A percentile compares a stretch with the other conserved stretches of the same genome.
Conservation (phyloP, 805 yeast species). For the Ogataea minuta region DNA sequence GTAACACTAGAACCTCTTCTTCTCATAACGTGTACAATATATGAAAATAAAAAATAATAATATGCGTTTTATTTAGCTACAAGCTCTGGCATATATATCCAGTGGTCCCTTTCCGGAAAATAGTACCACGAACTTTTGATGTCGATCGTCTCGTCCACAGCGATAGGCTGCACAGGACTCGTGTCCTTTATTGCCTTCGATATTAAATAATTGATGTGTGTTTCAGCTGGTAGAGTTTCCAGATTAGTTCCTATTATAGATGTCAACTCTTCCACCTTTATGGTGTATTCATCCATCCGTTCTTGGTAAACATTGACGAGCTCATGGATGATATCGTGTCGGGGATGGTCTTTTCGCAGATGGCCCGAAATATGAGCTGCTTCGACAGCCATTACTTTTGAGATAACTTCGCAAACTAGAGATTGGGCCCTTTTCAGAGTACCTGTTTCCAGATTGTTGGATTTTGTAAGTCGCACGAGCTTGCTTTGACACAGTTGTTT, state of each 20-base stretch:
- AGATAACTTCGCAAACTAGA: neutral
- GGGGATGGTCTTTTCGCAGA: neutral
- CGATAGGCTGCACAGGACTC: neutral
- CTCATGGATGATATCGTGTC: too few species aligned
- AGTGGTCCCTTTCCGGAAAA: neutral
- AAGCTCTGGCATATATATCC: slow-evolving; percentile 10
- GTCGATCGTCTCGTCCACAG: neutral
- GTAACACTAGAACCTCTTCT: slow-evolving; percentile 26
- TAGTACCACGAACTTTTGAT: slow-evolving; percentile 4
- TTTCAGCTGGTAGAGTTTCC: too few species aligned
- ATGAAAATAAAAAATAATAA: slow-evolving; percentile 4
- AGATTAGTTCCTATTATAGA: neutral
- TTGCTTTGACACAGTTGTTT: slow-evolving; percentile 22
- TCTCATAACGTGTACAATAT: slow-evolving; percentile 19
- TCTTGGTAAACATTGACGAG: neutral
- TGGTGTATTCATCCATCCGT: neutral
- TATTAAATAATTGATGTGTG: neutral
- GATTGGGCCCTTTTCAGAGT: slow-evolving; percentile 9
- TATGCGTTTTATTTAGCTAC: slow-evolving; percentile 1
- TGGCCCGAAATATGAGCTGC: neutral
- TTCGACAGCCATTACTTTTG: neutral
- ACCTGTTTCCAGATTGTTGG: slow-evolving; percentile 20
- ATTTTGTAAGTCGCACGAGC: slow-evolving; percentile 25
- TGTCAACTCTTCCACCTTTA: neutral
- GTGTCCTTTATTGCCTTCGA: neutral